Evolutionary conservation across 768 basidiomycete genomes (phyloP).

Genomic region (Termitomyces sp.): DNA sequence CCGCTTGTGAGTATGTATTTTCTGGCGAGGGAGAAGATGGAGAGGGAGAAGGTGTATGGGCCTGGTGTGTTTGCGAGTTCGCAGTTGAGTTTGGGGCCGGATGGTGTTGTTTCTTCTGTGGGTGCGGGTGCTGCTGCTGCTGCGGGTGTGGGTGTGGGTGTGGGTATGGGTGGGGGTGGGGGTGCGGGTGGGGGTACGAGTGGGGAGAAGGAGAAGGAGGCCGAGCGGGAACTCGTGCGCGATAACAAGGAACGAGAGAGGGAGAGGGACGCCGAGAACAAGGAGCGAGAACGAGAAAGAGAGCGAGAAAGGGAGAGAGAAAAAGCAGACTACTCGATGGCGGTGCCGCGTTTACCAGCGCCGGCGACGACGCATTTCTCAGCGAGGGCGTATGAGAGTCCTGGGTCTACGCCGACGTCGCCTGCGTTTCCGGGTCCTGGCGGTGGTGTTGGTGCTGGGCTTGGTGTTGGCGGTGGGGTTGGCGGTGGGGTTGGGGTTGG

Average conservation of each 20-base stretch:
- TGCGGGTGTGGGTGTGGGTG: neutral
- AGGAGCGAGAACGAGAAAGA: neutral
- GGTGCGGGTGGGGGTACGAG: neutral
- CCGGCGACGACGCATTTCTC: slow-evolving; percentile 81
- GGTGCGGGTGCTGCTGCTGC: slow-evolving; percentile 5
- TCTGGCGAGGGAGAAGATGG: slow-evolving; percentile 92
- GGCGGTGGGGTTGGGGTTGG: too few relatives aligned
- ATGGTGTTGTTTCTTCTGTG: neutral
- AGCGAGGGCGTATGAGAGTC: slow-evolving; percentile 60
- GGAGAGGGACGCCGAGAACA: neutral
- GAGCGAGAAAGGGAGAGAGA: slow-evolving; percentile 2
- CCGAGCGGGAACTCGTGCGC: neutral
- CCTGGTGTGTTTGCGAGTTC: slow-evolving; percentile 92
- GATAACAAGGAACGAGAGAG: neutral
- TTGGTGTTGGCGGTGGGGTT: too few relatives aligned
- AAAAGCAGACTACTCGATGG: slow-evolving; percentile 76
- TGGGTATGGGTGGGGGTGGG: neutral
- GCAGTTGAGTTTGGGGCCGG: slow-evolving; percentile 58
- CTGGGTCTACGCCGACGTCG: slow-evolving; percentile 56
- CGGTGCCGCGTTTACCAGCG: slow-evolving; percentile 73
- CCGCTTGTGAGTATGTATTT: slow-evolving; percentile 96
- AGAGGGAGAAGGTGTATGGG: slow-evolving; percentile 91
- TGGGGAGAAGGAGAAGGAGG: neutral
- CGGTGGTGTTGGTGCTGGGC: slow-evolving; percentile 21
- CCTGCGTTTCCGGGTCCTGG: slow-evolving; percentile 34